Evolutionary conservation across 352 stramenopile genomes (phyloP).

Genomic region (Ophiocytium majus): DNA sequence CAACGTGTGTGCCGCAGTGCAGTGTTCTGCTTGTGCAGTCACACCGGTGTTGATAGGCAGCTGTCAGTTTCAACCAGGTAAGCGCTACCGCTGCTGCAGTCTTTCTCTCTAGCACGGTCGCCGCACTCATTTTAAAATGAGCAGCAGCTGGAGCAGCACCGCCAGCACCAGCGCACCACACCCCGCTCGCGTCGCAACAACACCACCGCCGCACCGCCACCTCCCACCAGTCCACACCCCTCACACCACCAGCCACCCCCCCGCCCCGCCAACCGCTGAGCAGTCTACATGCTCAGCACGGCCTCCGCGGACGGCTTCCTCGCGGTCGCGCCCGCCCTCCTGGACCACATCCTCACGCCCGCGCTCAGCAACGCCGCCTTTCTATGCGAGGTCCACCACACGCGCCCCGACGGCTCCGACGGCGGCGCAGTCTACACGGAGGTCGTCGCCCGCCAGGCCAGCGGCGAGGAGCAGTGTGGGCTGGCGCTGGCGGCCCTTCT

Average conservation of each 20-base stretch:
- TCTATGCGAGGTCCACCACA: slow-evolving; percentile 62
- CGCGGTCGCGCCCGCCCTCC: slow-evolving; percentile 61
- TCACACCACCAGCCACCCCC: no score
- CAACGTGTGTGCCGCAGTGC: background rate
- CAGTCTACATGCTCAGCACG: slow-evolving; percentile 62
- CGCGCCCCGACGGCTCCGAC: slow-evolving; percentile 57
- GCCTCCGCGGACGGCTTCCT: slow-evolving; percentile 61
- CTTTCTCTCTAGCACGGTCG: no score
- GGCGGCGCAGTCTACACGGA: slow-evolving; percentile 64
- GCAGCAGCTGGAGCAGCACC: no score
- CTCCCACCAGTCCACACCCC: no score
- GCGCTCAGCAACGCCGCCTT: slow-evolving; percentile 61
- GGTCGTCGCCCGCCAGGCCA: slow-evolving; percentile 60
- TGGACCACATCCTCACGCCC: slow-evolving; percentile 63
- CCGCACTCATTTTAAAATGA: no score
- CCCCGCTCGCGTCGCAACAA: no score
- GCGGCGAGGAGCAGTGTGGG: slow-evolving; percentile 56
- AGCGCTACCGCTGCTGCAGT: no score
- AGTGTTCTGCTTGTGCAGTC: background rate
- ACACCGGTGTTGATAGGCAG: background rate
- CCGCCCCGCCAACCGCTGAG: no score
- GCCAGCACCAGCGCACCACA: no score
- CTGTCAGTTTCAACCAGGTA: background rate
- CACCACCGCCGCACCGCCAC: no score
- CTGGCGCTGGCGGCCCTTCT: slow-evolving; percentile 55